These are phyloP conservation scores for Malassezia equina DNA, from an alignment of 1,284 basidiomycete species.

Conservation along the genomic window DNA sequence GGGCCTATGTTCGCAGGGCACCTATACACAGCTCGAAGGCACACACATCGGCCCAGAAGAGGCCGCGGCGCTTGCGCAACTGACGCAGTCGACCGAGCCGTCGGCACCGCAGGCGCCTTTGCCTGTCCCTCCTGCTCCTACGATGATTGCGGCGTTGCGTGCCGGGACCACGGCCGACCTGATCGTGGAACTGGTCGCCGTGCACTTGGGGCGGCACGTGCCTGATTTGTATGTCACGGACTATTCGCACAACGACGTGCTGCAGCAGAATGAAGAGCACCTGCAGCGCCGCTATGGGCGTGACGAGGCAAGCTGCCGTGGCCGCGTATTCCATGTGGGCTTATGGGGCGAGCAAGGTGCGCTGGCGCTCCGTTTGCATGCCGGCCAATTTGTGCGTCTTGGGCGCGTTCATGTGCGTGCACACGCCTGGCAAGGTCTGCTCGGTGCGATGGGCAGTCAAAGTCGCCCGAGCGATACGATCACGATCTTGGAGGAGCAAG, in stretches of 20 bases:
- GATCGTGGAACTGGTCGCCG: conserved; percentile 31
- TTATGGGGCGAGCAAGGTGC: conserved; percentile 32
- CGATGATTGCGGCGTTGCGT: conserved; percentile 19
- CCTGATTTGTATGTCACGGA: conserved; percentile 40
- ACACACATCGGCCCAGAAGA: conserved; percentile 7
- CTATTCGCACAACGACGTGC: conserved; percentile 27
- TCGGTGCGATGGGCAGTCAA: conserved; percentile 26
- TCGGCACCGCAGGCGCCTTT: no score
- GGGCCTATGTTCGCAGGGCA: not conserved
- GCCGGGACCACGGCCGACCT: conserved; percentile 29
- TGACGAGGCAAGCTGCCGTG: conserved; percentile 18
- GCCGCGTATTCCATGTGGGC: conserved; percentile 31
- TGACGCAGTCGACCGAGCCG: conserved; percentile 18
- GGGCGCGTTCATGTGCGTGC: conserved; percentile 28
- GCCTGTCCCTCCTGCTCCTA: conserved; percentile 18
- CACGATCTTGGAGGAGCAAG: not conserved
- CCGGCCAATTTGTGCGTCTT: conserved; percentile 31
- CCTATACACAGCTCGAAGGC: not conserved
- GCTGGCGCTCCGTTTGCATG: conserved; percentile 23
- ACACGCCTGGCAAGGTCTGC: conserved; percentile 24
- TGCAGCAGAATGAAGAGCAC: conserved; percentile 20
- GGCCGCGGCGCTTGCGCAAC: conserved; percentile 8
- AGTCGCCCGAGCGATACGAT: conserved; percentile 27
- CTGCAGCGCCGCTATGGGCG: not conserved
- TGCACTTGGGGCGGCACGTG: conserved; percentile 23